These are phyloP conservation scores for Geosmithia flava DNA, from an alignment of 2,329 filamentous ascomycete genomes.

Conservation along the genomic window DNA sequence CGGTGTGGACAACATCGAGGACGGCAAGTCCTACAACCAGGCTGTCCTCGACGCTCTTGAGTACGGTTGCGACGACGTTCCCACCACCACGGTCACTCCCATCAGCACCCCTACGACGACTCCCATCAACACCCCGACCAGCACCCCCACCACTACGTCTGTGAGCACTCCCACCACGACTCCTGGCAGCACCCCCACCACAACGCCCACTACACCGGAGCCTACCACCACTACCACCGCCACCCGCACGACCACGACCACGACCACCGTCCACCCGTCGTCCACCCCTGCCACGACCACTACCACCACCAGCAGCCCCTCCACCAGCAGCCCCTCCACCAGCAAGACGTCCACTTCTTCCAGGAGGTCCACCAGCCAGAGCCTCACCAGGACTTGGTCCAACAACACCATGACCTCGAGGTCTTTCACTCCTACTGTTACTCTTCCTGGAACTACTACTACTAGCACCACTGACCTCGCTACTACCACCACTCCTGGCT, in stretches of 20 bases:
- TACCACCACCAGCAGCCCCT: slow-evolving; percentile 5
- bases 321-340: slow-evolving; percentile 3
- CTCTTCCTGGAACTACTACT: not conserved
- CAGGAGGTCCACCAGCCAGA: not conserved
- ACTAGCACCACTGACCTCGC: not conserved
- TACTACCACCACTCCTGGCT: not conserved
- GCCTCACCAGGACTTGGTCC: slow-evolving; percentile 22
- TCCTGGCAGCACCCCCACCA: slow-evolving; percentile 1
- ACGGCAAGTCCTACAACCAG: slow-evolving; percentile 23
- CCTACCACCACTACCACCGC: slow-evolving; percentile 1
- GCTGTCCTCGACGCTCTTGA: slow-evolving; percentile 21
- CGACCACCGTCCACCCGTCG: slow-evolving; percentile 1
- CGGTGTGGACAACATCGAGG: slow-evolving; percentile 15
- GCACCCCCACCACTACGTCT: slow-evolving; percentile 3
- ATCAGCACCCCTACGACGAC: slow-evolving; percentile 1
- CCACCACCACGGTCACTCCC: slow-evolving; percentile 9
- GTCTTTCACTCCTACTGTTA: not conserved
- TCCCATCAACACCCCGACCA: slow-evolving; percentile 1
- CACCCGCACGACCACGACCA: slow-evolving; percentile 4
- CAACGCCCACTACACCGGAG: slow-evolving; percentile 2
- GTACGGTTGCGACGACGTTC: slow-evolving; percentile 19
- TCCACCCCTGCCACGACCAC: slow-evolving; percentile 1
- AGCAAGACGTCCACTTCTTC: slow-evolving; percentile 7
- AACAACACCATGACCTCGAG: slow-evolving; percentile 31
- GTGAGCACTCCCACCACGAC: slow-evolving; percentile 1